Base-by-base conservation (phyloP, 2,329 filamentous ascomycete genomes). In the Diaporthe citri region DNA sequence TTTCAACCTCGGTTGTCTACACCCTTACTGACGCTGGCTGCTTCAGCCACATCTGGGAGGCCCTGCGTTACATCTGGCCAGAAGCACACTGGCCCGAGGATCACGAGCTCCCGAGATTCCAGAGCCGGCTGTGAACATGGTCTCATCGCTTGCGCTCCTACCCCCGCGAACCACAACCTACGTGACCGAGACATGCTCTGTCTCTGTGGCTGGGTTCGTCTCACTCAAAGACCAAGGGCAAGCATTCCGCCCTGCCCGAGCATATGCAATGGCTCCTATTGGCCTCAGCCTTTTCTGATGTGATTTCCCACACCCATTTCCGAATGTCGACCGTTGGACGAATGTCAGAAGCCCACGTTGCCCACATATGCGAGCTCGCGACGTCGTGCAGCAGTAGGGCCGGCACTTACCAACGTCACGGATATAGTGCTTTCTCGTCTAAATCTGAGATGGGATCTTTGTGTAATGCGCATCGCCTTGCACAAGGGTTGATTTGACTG, bases 11-110 rank as follows among this genome's bases (percentile, higher is more conserved):
- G 69, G 76, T 80, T 76, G 79, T 75, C 69, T 71, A 66, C 72
- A 62, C 46, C 77, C 74, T 77, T 80, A 72, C 79, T 78, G 77
- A 76, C 73, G 20, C 25, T 46, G 46, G 46, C 78, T 76, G 36
- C 60, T 75, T 78, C 78, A 95, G 94, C 77, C 94, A 97, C 83
- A 96, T 98, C 76, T 98, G 95, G 95, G 96, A 98, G 85, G 96
- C 95, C 36, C 92, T 99, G 82, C 92, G 93, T 75, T 88, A 93
- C 77, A 93, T 99, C 78, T 99, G 97, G 97, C 97, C 97, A 2
- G 95, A 97, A 79, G 92, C 90, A 55, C 90, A 93, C 79, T 97
- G 95, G 94, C 94, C 95, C 28, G 92, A 95, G 80, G 89, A 92
- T 79, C 90, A 90, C 34, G 79, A 85, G 74, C 88, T 91, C 83